Evolutionary conservation across 2,329 filamentous ascomycete species (phyloP), one percentile per base, ranked within the genome.

Genomic region (Arthrinium phaeospermum): DNA sequence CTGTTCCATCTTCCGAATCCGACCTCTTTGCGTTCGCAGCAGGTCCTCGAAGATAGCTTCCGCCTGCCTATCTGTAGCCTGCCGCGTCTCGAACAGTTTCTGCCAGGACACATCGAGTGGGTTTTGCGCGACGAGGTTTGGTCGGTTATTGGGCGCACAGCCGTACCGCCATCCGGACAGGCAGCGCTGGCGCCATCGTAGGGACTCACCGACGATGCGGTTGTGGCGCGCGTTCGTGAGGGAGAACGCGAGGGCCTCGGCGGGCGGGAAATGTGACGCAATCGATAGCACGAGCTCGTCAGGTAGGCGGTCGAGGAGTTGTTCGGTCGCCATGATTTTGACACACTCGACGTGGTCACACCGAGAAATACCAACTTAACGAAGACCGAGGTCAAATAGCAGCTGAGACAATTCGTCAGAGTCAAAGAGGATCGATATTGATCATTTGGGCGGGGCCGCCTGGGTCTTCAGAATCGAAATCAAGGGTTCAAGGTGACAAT

Each of bases 241-340:
- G 75, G 87, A 86, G 49, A 91, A 80, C 4, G 84, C 81, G 51
- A 86, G 78, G 2, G 73, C 70, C 47, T 73, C 75, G n/a, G 70
- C 30, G 12, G 73, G 67, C 8, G 72, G 34, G 27, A 74, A 67
- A 76, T 87, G 84, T 71, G 82, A 83, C 77, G 92, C 83, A 75
- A 93, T 89, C 68, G 84, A 81, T 78, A 89, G 86, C 70, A 93
- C 82, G 67, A 93, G 85, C 82, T 93, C 91, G 78, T 90, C 87
- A 37, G 91, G 91, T 41, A 92, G 85, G 70, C 71, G 46, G n/a
- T 57, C n/a, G 34, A 70, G 37, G 49, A 34, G 68, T 37, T 57
- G 22, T n/a, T 27, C 34, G 67, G 34, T 27, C n/a, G 53, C 53
- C 27, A 37, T 61, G 3, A 37, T 61, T 22, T 61, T 22, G 53